These are phyloP conservation scores for Nothopassalora personata DNA, from an alignment of 2,329 filamentous ascomycete species.

Conservation along the genomic window DNA sequence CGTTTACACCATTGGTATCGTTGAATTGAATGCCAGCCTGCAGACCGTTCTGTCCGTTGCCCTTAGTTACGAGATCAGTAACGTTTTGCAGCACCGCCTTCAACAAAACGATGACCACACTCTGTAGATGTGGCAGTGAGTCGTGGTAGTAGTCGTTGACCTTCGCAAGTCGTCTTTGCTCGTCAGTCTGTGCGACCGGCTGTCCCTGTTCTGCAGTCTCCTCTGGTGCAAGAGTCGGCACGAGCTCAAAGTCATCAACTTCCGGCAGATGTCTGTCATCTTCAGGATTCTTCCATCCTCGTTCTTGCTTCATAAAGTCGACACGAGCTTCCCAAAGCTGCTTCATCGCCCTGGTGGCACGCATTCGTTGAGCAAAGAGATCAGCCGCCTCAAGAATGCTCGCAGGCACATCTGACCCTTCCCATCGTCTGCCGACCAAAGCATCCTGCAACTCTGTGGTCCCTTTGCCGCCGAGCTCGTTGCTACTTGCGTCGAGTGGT, in stretches of 20 bases:
- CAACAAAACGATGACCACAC: constrained; percentile 83
- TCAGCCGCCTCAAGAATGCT: constrained; percentile 94
- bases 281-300: constrained; percentile 68
- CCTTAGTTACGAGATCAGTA: constrained; percentile 68
- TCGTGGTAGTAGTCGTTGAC: constrained; percentile 78
- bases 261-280: constrained; percentile 25
- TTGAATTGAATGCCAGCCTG: constrained; percentile 44
- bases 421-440: constrained; percentile 79
- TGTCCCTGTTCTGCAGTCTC: constrained; percentile 31
- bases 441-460: constrained; percentile 71
- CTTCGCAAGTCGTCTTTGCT: constrained; percentile 36
- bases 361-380: constrained; percentile 81
- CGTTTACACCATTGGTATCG: constrained; percentile 26
- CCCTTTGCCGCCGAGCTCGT: constrained; percentile 85
- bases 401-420: constrained; percentile 87
- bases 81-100: constrained; percentile 85
- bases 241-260: constrained; percentile 33
- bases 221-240: constrained; percentile 24
- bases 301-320: constrained; percentile 82
- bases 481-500: constrained; percentile 81
- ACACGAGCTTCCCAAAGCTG: constrained; percentile 95
- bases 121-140: constrained; percentile 80
- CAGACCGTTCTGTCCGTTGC: constrained; percentile 44
- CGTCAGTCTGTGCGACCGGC: constrained; percentile 21
- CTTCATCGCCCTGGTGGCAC: constrained; percentile 84